These are phyloP conservation scores for Hypoxylon lenormandii DNA, from an alignment of 495 filamentous ascomycete genomes.

Conservation along the genomic window DNA sequence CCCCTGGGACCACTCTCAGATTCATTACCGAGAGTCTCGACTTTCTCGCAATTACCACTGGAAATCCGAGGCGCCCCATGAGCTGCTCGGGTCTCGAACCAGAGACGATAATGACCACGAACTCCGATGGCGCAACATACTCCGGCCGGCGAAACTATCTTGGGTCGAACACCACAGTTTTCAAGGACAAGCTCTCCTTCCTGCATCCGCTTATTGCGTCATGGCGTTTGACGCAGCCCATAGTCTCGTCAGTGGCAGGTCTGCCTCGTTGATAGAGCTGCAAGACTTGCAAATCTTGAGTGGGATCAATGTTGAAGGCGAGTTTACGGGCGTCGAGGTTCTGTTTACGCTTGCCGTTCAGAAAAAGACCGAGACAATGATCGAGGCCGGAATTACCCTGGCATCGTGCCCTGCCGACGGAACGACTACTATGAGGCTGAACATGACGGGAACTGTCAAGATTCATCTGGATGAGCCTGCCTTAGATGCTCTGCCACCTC, in stretches of 20 bases:
- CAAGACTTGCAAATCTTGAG: conserved; percentile 56
- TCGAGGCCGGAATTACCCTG: conserved; percentile 57
- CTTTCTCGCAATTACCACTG: conserved; percentile 61
- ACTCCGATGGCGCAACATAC: conserved; percentile 61
- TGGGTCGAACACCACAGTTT: conserved; percentile 60
- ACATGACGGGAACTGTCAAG: conserved; percentile 52
- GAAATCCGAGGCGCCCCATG: conserved; percentile 55
- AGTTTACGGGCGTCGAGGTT: conserved; percentile 59
- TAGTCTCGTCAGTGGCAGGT: conserved; percentile 37
- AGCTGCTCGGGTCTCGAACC: conserved; percentile 61
- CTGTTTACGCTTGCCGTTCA: conserved; percentile 56
- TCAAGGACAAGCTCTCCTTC: conserved; percentile 58
- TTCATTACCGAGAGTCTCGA: conserved; percentile 62
- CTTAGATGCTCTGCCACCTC: conserved; percentile 40
- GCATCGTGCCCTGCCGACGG: conserved; percentile 53
- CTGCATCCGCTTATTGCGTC: conserved; percentile 59
- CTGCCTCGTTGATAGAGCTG: conserved; percentile 57
- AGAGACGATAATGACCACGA: conserved; percentile 58
- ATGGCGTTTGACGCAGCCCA: conserved; percentile 61
- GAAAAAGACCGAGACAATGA: conserved; percentile 5
- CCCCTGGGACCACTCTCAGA: conserved; percentile 63
- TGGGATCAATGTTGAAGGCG: conserved; percentile 64
- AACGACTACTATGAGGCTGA: conserved; percentile 53
- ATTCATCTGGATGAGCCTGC: conserved; percentile 51
- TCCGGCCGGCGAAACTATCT: conserved; percentile 58